Percentiles rank a stretch among this genome's conserved stretches.
These are phyloP conservation scores for Nakaseomyces bracarensis DNA, from an alignment of 1,139 yeast genomes.

Conservation along the genomic window DNA sequence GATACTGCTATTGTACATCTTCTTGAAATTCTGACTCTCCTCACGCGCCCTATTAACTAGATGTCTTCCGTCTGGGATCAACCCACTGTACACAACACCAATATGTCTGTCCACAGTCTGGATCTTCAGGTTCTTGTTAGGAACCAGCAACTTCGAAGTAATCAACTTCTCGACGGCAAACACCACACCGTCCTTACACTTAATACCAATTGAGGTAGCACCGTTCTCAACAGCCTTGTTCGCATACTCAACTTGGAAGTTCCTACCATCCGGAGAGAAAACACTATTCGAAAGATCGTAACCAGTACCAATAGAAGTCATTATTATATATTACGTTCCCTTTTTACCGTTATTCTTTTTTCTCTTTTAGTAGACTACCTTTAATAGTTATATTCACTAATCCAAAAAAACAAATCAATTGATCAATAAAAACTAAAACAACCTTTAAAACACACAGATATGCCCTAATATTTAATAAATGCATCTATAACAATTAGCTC, in stretches of 20 bases:
- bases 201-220: constrained; percentile 89
- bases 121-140: constrained; percentile 80
- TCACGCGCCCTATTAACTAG: constrained; percentile 88
- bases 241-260: constrained; percentile 97
- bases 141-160: constrained; percentile 78
- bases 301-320: constrained; percentile 94
- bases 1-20: constrained; percentile 66
- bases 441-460: no score
- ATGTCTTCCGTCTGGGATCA: constrained; percentile 94
- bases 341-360: not conserved
- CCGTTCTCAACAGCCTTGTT: constrained; percentile 96
- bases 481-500: no score
- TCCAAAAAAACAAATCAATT: no score
- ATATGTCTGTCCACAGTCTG: constrained; percentile 90
- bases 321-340: constrained; percentile 4
- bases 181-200: constrained; percentile 86
- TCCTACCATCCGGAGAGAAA: constrained; percentile 84
- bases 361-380: no score
- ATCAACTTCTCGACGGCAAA: constrained; percentile 93
- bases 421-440: no score
- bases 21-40: constrained; percentile 76
- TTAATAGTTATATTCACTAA: no score
- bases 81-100: constrained; percentile 91
- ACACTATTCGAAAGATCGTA: constrained; percentile 94
- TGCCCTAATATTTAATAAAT: no score